Percentiles rank a stretch among this genome's conserved stretches.
Evolutionary conservation across 1,139 yeast species (phyloP).

Genomic region (Hyphopichia wangnamkhiaoensis): DNA sequence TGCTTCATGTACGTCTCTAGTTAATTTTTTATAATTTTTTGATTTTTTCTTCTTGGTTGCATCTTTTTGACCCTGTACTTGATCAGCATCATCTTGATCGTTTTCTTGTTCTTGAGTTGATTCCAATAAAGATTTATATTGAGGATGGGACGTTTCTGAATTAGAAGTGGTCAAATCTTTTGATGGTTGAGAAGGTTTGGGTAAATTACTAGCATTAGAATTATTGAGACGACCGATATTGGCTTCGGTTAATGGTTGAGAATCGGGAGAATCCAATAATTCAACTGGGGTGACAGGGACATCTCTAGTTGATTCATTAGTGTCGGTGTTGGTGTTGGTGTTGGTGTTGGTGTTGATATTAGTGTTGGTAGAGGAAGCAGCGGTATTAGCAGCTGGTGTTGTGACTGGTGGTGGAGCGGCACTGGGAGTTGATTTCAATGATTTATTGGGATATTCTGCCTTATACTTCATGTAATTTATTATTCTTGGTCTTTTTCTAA

Average conservation of each 20-base stretch:
- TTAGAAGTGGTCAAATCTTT: neutral
- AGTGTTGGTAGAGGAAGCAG: neutral
- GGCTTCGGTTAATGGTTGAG: slow-evolving; percentile 34
- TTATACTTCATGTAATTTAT: slow-evolving; percentile 62
- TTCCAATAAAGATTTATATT: neutral
- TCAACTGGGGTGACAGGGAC: slow-evolving; percentile 6
- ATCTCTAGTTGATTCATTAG: neutral
- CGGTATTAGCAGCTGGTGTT: neutral
- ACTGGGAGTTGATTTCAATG: slow-evolving; percentile 11
- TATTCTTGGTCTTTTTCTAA: slow-evolving; percentile 59
- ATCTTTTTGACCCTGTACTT: slow-evolving; percentile 3
- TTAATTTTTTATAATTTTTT: slow-evolving; percentile 43
- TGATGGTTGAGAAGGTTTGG: slow-evolving; percentile 4
- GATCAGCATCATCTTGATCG: slow-evolving; percentile 3
- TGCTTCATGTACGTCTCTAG: slow-evolving; percentile 67
- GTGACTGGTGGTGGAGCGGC: neutral
- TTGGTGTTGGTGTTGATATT: neutral
- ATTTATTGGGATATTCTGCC: slow-evolving; percentile 41
- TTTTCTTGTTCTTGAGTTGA: slow-evolving; percentile 1
- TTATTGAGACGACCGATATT: slow-evolving; percentile 28
- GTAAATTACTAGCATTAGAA: slow-evolving; percentile 6
- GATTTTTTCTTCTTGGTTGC: slow-evolving; percentile 17
- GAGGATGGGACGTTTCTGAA: slow-evolving; percentile 6
- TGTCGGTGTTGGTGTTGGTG: neutral
- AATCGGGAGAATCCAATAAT: slow-evolving; percentile 15